A percentile compares a stretch with the other conserved stretches of the same genome.
phyloP scores from a whole-genome alignment of 116 monocot genomes.

The Zostera marina region DNA sequence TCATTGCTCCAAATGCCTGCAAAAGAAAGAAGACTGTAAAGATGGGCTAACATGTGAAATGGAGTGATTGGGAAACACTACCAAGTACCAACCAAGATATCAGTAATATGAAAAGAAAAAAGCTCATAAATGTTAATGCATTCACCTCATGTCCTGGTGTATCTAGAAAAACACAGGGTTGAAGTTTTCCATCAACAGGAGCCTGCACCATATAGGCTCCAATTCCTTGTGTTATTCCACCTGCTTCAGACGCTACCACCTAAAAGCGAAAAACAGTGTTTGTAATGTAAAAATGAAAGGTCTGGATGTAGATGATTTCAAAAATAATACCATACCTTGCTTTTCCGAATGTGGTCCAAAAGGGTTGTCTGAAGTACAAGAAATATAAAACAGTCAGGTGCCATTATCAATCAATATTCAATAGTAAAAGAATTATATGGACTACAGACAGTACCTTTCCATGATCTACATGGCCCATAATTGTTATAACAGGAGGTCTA shows the following conservation, averaged over 20 bases:
- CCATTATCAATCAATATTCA: not conserved
- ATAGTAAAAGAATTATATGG: not conserved
- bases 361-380: conserved; percentile 64
- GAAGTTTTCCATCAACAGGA: conserved; percentile 59
- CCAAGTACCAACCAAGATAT: not conserved
- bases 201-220: conserved; percentile 91
- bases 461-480: conserved; percentile 99
- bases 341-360: conserved; percentile 89
- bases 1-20: conserved; percentile 98
- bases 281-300: not conserved
- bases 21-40: not conserved
- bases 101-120: not conserved
- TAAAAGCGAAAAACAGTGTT: conserved; percentile 14
- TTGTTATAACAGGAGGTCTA: conserved; percentile 88
- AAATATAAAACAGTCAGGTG: not conserved
- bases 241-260: conserved; percentile 97
- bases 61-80: not conserved
- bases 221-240: conserved; percentile 98
- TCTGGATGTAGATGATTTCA: not conserved
- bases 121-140: not conserved
- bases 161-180: conserved; percentile 84
- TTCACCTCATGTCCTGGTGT: conserved; percentile 97
- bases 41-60: not conserved
- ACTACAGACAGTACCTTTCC: conserved; percentile 51
- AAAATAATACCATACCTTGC: conserved; percentile 43